A percentile compares a stretch with the other conserved stretches of the same genome.
phyloP scores from a whole-genome alignment of 2,329 filamentous ascomycete species.

The Aspergillus neotritici region DNA sequence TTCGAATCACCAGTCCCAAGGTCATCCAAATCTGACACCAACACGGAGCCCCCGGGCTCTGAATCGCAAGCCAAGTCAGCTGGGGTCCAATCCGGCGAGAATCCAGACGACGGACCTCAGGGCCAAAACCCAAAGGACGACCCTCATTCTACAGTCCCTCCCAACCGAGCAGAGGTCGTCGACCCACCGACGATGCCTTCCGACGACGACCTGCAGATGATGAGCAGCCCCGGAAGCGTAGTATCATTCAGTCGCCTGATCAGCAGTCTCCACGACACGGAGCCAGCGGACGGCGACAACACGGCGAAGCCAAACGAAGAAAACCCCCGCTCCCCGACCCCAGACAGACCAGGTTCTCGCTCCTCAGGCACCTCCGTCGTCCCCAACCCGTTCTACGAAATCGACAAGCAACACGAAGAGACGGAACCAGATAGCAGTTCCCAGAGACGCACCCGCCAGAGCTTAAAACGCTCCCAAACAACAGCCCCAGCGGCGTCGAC shows the following conservation, averaged over 20 bases:
- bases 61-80: not conserved
- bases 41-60: too few relatives aligned
- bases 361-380: conserved; percentile 13
- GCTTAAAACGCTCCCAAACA: too few relatives aligned
- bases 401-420: conserved; percentile 19
- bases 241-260: conserved; percentile 10
- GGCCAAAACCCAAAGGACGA: too few relatives aligned
- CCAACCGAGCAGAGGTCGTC: conserved; percentile 3
- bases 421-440: conserved; percentile 5
- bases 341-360: conserved; percentile 2
- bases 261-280: conserved; percentile 1
- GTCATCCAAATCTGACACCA: too few relatives aligned
- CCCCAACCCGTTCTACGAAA: conserved; percentile 30
- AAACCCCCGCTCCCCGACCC: not conserved
- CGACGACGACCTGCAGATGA: conserved; percentile 10
- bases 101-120: too few relatives aligned
- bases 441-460: not conserved
- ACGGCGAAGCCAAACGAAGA: not conserved
- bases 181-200: not conserved
- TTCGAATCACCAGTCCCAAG: too few relatives aligned
- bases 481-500: conserved; percentile 5
- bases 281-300: conserved; percentile 1
- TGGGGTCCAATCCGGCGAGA: not conserved
- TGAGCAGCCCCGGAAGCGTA: conserved; percentile 10
- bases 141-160: conserved; percentile 5